These are phyloP conservation scores for Funneliformis mosseae DNA, from an alignment of 192 early-diverging fungal genomes.

Conservation along the genomic window DNA sequence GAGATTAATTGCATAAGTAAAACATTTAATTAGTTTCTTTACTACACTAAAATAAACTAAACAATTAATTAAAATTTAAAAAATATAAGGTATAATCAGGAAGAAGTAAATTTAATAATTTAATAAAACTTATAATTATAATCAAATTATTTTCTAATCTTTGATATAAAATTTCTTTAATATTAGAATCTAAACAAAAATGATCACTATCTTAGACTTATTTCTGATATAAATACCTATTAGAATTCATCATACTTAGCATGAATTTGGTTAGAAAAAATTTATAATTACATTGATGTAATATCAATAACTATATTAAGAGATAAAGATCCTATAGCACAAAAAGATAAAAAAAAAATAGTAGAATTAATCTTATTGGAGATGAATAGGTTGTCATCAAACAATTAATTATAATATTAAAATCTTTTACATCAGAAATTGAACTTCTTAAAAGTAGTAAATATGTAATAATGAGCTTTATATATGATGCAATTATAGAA, in stretches of 20 bases:
- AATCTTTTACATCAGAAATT: not conserved
- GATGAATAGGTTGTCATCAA: not conserved
- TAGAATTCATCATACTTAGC: not conserved
- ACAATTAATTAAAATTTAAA: too few relatives aligned
- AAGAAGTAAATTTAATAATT: too few relatives aligned
- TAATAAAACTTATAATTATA: too few relatives aligned
- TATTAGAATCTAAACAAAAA: too few relatives aligned
- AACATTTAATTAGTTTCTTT: not conserved
- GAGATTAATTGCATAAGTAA: not conserved
- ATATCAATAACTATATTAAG: not conserved
- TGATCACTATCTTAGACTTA: not conserved
- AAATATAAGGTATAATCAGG: too few relatives aligned
- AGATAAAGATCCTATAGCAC: not conserved
- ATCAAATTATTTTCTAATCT: too few relatives aligned
- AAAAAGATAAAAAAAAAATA: not conserved
- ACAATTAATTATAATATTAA: not conserved
- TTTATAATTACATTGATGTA: not conserved
- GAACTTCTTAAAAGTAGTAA: not conserved
- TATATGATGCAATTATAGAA: not conserved
- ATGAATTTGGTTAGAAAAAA: not conserved
- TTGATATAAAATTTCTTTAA: too few relatives aligned
- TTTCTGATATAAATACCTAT: not conserved
- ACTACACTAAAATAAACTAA: too few relatives aligned
- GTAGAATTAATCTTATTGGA: not conserved
- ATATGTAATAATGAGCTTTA: not conserved